Evolutionary conservation across 768 basidiomycete genomes (phyloP).

Genomic region (Boletus subcaerulescens): DNA sequence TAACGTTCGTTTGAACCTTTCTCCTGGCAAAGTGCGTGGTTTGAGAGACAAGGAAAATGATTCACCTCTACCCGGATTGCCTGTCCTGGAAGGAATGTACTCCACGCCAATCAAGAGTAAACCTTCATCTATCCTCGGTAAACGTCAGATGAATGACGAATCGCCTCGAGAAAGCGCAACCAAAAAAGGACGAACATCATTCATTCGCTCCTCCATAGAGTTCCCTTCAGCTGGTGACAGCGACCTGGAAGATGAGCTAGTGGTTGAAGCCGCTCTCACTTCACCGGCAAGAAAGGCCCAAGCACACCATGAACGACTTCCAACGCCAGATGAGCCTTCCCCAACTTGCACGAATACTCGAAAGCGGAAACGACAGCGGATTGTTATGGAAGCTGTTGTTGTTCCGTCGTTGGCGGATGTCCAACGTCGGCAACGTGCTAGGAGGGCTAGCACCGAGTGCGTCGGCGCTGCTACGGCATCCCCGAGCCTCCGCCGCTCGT

Average conservation of each 20-base stretch:
- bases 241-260: slow-evolving; percentile 32
- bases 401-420: slow-evolving; percentile 39
- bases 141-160: slow-evolving; percentile 43
- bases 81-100: slow-evolving; percentile 47
- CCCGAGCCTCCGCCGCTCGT: slow-evolving; percentile 24
- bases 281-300: slow-evolving; percentile 17
- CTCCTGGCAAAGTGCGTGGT: slow-evolving; percentile 39
- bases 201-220: slow-evolving; percentile 32
- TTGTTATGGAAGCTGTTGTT: slow-evolving; percentile 51
- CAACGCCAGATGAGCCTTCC: slow-evolving; percentile 1
- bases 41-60: slow-evolving; percentile 59
- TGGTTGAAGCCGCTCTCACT: slow-evolving; percentile 22
- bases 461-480: slow-evolving; percentile 2
- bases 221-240: slow-evolving; percentile 25
- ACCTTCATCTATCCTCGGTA: slow-evolving; percentile 36
- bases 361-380: slow-evolving; percentile 47
- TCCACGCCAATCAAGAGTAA: slow-evolving; percentile 30
- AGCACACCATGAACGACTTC: not conserved
- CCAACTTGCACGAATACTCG: slow-evolving; percentile 4
- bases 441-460: slow-evolving; percentile 19
- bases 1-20: slow-evolving; percentile 20
- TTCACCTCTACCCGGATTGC: slow-evolving; percentile 38
- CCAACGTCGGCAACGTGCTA: slow-evolving; percentile 14
- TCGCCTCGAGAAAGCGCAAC: slow-evolving; percentile 24
- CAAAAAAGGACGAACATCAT: slow-evolving; percentile 29